These are phyloP conservation scores for Kwoniella shandongensis DNA, from an alignment of 768 basidiomycete genomes.

Conservation along the genomic window DNA sequence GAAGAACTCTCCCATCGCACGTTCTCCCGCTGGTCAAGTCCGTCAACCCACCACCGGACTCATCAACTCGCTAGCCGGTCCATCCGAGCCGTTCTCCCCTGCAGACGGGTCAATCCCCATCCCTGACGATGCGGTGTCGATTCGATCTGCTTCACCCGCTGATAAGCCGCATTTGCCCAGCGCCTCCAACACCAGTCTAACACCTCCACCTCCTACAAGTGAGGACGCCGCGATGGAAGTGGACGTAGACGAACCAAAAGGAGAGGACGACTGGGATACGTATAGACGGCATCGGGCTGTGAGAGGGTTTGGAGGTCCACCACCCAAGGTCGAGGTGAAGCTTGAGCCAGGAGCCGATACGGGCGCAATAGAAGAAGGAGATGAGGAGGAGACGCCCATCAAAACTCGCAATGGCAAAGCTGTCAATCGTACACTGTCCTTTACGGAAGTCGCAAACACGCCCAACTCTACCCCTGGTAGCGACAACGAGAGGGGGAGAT, in stretches of 20 bases:
- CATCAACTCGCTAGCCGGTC: not conserved
- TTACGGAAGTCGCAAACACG: conserved; percentile 4
- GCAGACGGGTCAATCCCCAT: conserved; percentile 41
- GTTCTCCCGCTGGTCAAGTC: conserved; percentile 13
- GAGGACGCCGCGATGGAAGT: conserved; percentile 56
- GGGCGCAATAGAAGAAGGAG: conserved; percentile 26
- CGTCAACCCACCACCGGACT: conserved; percentile 3
- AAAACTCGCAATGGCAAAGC: conserved; percentile 13
- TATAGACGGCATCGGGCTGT: conserved; percentile 30
- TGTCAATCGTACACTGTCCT: not conserved
- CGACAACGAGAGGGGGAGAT: conserved; percentile 17
- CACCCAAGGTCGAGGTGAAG: conserved; percentile 34
- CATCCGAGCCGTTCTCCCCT: conserved; percentile 61
- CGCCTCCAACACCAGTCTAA: conserved; percentile 56
- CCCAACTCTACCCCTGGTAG: conserved; percentile 15
- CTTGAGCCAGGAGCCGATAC: conserved; percentile 41
- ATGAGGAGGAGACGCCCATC: conserved; percentile 19
- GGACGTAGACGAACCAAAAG: conserved; percentile 10
- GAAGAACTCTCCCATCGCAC: conserved; percentile 38
- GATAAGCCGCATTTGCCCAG: conserved; percentile 59
- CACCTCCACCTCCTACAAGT: conserved; percentile 66
- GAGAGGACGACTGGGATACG: conserved; percentile 28
- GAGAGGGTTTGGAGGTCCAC: conserved; percentile 22
- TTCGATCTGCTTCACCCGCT: conserved; percentile 13
- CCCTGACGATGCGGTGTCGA: conserved; percentile 18